phyloP scores from a whole-genome alignment of 805 yeast species.

The Sugiyamaella floridensis region DNA sequence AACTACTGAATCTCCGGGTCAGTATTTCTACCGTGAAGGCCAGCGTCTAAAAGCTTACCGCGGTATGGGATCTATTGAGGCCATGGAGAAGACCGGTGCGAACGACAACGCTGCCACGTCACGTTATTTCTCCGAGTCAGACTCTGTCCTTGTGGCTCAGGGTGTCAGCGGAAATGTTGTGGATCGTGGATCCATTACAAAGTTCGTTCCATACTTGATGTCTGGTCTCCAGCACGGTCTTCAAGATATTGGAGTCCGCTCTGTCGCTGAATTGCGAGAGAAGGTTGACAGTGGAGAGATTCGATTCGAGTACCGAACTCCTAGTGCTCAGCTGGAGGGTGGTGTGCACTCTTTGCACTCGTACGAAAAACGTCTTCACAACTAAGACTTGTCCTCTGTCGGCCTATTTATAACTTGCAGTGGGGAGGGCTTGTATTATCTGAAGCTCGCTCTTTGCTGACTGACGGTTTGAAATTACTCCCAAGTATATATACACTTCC shows the following conservation, averaged over 20 bases:
- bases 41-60: constrained; percentile 94
- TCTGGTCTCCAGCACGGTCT: constrained; percentile 97
- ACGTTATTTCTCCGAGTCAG: constrained; percentile 94
- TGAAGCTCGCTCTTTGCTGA: too few species aligned
- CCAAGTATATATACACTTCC: too few species aligned
- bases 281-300: constrained; percentile 60
- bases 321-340: constrained; percentile 98
- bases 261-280: constrained; percentile 56
- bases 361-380: constrained; percentile 94
- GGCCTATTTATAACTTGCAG: background rate
- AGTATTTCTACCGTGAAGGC: constrained; percentile 96
- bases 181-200: constrained; percentile 92
- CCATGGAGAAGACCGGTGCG: constrained; percentile 85
- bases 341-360: constrained; percentile 96
- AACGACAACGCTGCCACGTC: constrained; percentile 97
- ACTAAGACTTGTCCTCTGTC: constrained; percentile 34
- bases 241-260: constrained; percentile 89
- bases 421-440: too few species aligned
- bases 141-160: constrained; percentile 94
- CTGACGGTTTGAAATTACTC: too few species aligned
- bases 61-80: constrained; percentile 99
- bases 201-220: constrained; percentile 89
- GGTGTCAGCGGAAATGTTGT: constrained; percentile 97
- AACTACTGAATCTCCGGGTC: constrained; percentile 97
- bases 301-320: constrained; percentile 96